Evolutionary conservation across 1,284 basidiomycete genomes (phyloP).

Genomic region (Apiotrichum akiyoshidainum): DNA sequence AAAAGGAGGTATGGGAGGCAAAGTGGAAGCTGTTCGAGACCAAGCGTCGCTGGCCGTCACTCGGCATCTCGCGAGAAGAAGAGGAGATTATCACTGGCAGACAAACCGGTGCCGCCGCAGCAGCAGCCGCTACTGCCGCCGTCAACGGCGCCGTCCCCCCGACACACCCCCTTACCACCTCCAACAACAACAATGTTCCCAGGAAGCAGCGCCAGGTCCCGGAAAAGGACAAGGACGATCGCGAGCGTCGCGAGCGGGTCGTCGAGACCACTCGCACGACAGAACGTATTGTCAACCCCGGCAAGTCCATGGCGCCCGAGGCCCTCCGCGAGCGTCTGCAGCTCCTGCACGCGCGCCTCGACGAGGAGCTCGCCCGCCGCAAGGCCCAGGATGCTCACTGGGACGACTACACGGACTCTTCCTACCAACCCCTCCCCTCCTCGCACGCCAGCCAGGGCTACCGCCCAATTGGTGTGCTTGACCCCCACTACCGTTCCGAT

Average conservation of each 20-base stretch:
- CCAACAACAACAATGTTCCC: slow-evolving; percentile 38
- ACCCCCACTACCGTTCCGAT: slow-evolving; percentile 36
- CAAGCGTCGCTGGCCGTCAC: slow-evolving; percentile 68
- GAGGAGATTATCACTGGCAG: slow-evolving; percentile 59
- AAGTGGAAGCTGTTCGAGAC: slow-evolving; percentile 72
- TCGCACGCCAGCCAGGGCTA: slow-evolving; percentile 52
- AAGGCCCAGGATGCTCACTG: slow-evolving; percentile 68
- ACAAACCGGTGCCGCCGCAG: slow-evolving; percentile 60
- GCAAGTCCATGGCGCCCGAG: slow-evolving; percentile 41
- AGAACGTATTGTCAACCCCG: slow-evolving; percentile 24
- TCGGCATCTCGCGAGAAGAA: slow-evolving; percentile 73
- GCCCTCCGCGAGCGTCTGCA: slow-evolving; percentile 59
- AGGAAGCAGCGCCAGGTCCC: slow-evolving; percentile 26
- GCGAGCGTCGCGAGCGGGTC: slow-evolving; percentile 40
- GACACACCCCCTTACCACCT: slow-evolving; percentile 1
- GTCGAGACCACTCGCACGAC: slow-evolving; percentile 31
- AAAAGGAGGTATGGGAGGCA: slow-evolving; percentile 71
- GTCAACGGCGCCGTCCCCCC: slow-evolving; percentile 17
- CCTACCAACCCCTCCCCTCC: slow-evolving; percentile 59
- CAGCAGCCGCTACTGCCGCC: slow-evolving; percentile 40
- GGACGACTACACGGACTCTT: slow-evolving; percentile 81
- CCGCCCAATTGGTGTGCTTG: slow-evolving; percentile 45
- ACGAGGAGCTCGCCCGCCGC: slow-evolving; percentile 63
- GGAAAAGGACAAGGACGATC: slow-evolving; percentile 43
- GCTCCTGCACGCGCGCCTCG: slow-evolving; percentile 64